Evolutionary conservation across 441 rosid species (phyloP).

Genomic region (Corymbia calophylla): DNA sequence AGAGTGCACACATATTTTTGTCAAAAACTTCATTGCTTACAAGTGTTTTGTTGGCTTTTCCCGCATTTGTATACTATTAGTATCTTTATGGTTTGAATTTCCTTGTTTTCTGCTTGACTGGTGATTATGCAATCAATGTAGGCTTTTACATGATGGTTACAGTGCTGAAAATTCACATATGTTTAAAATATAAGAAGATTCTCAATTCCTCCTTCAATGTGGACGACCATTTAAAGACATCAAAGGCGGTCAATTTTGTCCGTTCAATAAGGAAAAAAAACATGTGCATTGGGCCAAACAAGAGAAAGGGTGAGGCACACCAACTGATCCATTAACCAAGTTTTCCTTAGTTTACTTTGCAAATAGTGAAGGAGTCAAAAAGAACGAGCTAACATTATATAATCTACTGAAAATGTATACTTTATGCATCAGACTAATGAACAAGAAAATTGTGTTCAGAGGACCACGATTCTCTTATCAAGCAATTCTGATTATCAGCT

Average conservation of each 20-base stretch:
- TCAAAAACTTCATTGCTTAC: background rate
- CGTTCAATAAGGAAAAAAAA: background rate
- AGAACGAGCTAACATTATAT: accelerated
- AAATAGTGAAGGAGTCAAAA: background rate
- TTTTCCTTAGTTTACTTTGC: background rate
- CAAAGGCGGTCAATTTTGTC: background rate
- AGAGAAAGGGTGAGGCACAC: background rate
- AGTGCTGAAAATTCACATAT: background rate
- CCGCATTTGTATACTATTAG: accelerated
- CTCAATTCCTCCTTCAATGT: accelerated
- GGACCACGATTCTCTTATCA: background rate
- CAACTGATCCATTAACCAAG: background rate
- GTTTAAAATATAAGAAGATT: background rate
- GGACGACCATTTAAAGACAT: background rate
- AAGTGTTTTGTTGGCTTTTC: background rate
- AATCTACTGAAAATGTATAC: no score
- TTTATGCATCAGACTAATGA: background rate
- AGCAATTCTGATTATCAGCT: background rate
- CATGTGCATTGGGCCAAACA: background rate
- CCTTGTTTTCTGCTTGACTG: background rate
- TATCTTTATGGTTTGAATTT: background rate
- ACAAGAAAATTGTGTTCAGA: no score
- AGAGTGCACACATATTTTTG: background rate
- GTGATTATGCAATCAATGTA: background rate
- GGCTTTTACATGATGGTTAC: accelerated